Percentiles rank a stretch among this genome's conserved stretches.
These are phyloP conservation scores for Lavandula angustifolia DNA, from an alignment of 257 asterid species.

Conservation along the genomic window DNA sequence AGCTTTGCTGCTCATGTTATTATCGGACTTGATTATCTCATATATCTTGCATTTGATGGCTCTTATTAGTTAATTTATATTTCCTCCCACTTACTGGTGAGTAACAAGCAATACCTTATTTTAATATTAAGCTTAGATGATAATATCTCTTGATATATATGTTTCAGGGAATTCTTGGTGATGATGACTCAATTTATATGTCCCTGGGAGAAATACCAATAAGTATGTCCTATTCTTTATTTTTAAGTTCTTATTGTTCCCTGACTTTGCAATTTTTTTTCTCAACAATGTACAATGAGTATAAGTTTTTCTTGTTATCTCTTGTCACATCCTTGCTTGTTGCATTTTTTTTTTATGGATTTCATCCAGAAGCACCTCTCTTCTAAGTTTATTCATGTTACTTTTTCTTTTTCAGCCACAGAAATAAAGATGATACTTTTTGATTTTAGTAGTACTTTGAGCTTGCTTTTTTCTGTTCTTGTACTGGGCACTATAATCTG, in stretches of 20 bases:
- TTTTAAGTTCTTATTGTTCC: conserved; percentile 20
- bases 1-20: conserved; percentile 4
- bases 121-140: conserved; percentile 20
- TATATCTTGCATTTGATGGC: conserved; percentile 18
- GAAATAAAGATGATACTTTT: background rate
- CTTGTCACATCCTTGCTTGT: background rate
- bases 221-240: conserved; percentile 53
- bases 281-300: background rate
- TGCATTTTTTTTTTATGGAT: background rate
- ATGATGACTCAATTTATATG: conserved; percentile 92
- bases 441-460: background rate
- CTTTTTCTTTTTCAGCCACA: background rate
- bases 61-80: background rate
- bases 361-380: background rate
- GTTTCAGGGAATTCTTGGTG: conserved; percentile 91
- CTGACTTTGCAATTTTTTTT: conserved; percentile 26
- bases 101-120: conserved; percentile 1
- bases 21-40: conserved; percentile 22
- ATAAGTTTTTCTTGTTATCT: background rate
- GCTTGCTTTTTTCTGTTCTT: conserved; percentile 9
- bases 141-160: conserved; percentile 20
- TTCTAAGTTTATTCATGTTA: conserved; percentile 7
- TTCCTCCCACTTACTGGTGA: background rate
- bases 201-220: conserved; percentile 92
- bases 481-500: background rate